Percentiles rank a stretch among this genome's conserved stretches.
These are phyloP conservation scores for Plectranthus barbatus DNA, from an alignment of 257 asterid genomes.

Conservation along the genomic window DNA sequence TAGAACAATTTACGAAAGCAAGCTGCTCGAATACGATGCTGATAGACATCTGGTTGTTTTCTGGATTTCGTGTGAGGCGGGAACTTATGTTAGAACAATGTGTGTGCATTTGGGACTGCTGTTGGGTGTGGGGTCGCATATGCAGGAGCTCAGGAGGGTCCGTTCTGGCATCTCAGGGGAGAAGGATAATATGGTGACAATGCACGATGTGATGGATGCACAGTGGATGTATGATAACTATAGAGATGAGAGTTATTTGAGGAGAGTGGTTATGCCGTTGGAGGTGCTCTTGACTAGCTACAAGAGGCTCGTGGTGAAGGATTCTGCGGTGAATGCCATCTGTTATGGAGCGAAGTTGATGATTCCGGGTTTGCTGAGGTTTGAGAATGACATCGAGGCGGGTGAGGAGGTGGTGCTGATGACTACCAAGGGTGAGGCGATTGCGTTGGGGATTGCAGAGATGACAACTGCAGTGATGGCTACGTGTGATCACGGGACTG, in stretches of 20 bases:
- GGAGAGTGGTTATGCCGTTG: slow-evolving; percentile 89
- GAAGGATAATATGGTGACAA: slow-evolving; percentile 92
- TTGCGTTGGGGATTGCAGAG: slow-evolving; percentile 87
- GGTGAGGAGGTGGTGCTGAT: slow-evolving; percentile 87
- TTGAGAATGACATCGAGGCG: slow-evolving; percentile 76
- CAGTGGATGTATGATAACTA: slow-evolving; percentile 81
- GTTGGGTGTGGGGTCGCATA: slow-evolving; percentile 88
- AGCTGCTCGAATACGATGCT: slow-evolving; percentile 77
- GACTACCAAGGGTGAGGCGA: slow-evolving; percentile 96
- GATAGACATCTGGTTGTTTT: slow-evolving; percentile 77
- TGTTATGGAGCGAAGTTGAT: slow-evolving; percentile 89
- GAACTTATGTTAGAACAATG: slow-evolving; percentile 86
- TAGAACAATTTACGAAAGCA: slow-evolving; percentile 85
- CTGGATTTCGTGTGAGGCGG: slow-evolving; percentile 98
- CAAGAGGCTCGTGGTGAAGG: slow-evolving; percentile 90
- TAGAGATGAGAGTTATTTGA: slow-evolving; percentile 74
- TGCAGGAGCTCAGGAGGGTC: slow-evolving; percentile 91
- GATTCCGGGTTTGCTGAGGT: slow-evolving; percentile 92
- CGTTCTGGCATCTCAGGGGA: slow-evolving; percentile 87
- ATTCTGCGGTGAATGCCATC: slow-evolving; percentile 87
- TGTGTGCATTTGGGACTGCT: slow-evolving; percentile 91
- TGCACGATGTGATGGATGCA: slow-evolving; percentile 96
- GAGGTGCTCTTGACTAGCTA: slow-evolving; percentile 84
- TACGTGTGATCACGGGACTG: slow-evolving; percentile 92
- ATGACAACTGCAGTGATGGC: slow-evolving; percentile 96